Percentiles rank a stretch among this genome's conserved stretches.
Evolutionary conservation across 1,284 basidiomycete genomes (phyloP).

Genomic region (Spongispora temasekensis): DNA sequence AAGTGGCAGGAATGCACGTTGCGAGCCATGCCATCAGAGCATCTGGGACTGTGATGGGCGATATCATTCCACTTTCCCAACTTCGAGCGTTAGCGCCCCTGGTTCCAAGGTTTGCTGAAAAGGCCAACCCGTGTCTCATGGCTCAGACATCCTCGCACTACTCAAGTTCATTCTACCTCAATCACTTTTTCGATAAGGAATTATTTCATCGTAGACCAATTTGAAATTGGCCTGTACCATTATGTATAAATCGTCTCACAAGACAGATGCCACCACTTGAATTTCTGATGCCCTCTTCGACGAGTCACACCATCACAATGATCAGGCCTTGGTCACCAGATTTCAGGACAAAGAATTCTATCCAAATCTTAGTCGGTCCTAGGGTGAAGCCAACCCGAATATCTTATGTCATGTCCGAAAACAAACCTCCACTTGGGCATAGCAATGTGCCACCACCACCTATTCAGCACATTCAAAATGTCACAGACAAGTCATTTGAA

Average conservation of each 20-base stretch:
- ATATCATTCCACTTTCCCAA: constrained; percentile 27
- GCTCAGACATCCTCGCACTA: constrained; percentile 23
- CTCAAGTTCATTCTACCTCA: constrained; percentile 26
- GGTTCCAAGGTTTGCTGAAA: constrained; percentile 26
- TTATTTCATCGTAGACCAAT: constrained; percentile 9
- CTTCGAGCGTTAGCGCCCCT: constrained; percentile 22
- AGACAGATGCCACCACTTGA: neutral
- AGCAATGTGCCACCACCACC: too few species aligned
- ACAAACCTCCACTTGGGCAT: too few species aligned
- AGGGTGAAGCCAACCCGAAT: too few species aligned
- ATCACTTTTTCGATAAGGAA: constrained; percentile 36
- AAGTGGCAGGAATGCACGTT: neutral
- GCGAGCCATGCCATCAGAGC: constrained; percentile 14
- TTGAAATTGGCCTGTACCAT: neutral
- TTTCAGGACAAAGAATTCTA: neutral
- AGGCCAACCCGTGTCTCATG: constrained; percentile 27
- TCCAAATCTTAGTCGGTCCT: neutral
- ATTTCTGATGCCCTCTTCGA: neutral
- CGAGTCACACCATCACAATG: neutral
- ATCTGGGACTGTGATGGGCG: constrained; percentile 21
- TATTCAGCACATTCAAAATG: too few species aligned
- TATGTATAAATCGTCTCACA: neutral
- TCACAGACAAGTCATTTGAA: too few species aligned
- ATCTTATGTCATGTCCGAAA: too few species aligned
- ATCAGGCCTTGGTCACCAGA: neutral